phyloP scores from a whole-genome alignment of 2,329 filamentous ascomycete genomes.

The Neodidymelliopsis sp. region DNA sequence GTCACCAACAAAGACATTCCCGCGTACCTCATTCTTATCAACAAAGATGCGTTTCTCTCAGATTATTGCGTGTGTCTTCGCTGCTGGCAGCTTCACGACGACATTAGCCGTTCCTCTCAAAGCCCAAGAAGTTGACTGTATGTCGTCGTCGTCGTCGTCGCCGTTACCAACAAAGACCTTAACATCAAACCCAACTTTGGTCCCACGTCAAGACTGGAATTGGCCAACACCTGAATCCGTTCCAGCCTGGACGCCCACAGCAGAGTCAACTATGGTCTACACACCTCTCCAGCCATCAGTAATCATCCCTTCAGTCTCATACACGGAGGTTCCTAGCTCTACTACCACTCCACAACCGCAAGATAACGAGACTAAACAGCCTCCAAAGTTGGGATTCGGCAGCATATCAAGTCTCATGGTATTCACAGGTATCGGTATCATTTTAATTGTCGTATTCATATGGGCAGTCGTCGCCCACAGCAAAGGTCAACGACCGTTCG shows the following conservation, averaged over 20 bases:
- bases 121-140: neutral
- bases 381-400: neutral
- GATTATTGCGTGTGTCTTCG: neutral
- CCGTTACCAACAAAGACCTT: neutral
- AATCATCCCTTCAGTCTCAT: neutral
- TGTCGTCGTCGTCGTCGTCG: neutral
- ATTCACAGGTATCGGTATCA: neutral
- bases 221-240: neutral
- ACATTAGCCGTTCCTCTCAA: neutral
- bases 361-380: neutral
- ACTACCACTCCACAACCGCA: neutral
- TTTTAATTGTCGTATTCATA: neutral
- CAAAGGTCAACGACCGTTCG: neutral
- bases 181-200: neutral
- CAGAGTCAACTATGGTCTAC: neutral
- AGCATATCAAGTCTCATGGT: neutral
- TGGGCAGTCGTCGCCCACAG: slow-evolving; percentile 9
- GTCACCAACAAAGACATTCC: too few species aligned
- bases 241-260: neutral
- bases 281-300: neutral
- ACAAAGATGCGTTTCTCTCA: neutral
- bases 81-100: neutral
- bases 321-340: neutral
- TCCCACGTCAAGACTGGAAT: neutral
- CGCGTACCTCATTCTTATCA: too few species aligned